Conservation (phyloP, 176 grass and related monocot genomes). For the Bolboschoenus planiculmis region DNA sequence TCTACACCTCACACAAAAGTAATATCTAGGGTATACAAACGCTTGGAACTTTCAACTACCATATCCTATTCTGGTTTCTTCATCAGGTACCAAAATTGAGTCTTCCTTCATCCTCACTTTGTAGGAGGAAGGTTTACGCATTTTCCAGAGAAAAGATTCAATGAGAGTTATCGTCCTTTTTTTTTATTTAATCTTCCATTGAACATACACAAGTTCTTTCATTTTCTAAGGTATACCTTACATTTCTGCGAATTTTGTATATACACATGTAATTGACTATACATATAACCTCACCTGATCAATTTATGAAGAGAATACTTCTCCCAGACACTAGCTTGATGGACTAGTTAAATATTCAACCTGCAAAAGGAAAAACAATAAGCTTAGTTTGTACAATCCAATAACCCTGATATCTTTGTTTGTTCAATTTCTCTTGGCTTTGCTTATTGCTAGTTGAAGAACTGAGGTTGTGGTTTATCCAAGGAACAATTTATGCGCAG, state of each 20-base stretch:
- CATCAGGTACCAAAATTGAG: not conserved
- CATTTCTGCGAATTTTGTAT: not conserved
- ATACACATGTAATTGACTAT: not conserved
- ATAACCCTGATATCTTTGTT: not conserved
- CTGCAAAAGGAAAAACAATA: conserved; percentile 4
- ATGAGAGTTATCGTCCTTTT: not conserved
- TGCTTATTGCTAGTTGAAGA: not conserved
- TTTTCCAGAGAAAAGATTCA: not conserved
- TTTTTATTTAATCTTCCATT: not conserved
- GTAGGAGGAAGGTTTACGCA: not conserved
- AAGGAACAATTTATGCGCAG: not conserved
- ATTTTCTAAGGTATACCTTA: not conserved
- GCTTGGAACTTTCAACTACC: not conserved
- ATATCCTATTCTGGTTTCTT: not conserved
- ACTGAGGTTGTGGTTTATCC: not conserved
- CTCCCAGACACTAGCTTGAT: not conserved
- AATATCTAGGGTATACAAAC: not conserved
- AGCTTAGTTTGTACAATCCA: not conserved
- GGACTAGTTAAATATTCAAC: not conserved
- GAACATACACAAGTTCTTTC: not conserved
- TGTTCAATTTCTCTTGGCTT: not conserved
- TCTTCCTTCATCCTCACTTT: not conserved
- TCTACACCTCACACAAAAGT: not conserved
- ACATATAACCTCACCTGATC: not conserved
- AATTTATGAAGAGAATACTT: not conserved